Percentiles rank a stretch among this genome's conserved stretches.
Conservation (phyloP, 2,329 filamentous ascomycete species). For the Pseudocercospora macadamiae region DNA sequence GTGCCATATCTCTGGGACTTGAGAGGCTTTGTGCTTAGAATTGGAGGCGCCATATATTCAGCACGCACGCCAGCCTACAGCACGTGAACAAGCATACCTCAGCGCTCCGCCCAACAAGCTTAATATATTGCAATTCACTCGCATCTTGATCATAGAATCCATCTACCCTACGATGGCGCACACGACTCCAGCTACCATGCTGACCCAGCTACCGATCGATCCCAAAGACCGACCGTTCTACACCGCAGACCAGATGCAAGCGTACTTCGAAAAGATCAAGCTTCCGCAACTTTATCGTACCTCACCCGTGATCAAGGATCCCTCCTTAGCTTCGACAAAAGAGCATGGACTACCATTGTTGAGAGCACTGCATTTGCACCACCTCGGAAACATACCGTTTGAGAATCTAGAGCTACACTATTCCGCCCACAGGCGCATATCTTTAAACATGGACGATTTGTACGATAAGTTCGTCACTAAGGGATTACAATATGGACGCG, state of each 20-base stretch:
- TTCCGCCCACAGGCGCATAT: constrained; percentile 51
- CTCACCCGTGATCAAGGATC: constrained; percentile 24
- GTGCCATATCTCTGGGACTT: too few species aligned
- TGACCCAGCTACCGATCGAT: constrained; percentile 26
- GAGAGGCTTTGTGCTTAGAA: too few species aligned
- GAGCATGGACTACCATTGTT: constrained; percentile 35
- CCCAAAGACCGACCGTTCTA: constrained; percentile 27
- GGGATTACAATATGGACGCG: constrained; percentile 44
- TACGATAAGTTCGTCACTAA: constrained; percentile 57
- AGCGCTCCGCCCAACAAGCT: too few species aligned
- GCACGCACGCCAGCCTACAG: too few species aligned
- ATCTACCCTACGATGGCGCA: too few species aligned
- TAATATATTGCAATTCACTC: too few species aligned
- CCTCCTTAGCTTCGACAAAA: constrained; percentile 25
- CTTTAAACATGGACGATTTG: constrained; percentile 53
- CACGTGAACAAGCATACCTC: too few species aligned
- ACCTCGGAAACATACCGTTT: constrained; percentile 57
- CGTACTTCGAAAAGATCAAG: constrained; percentile 29
- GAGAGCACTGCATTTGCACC: constrained; percentile 35
- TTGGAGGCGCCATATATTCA: too few species aligned
- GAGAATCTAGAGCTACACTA: constrained; percentile 62
- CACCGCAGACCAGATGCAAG: constrained; percentile 26
- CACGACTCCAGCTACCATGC: constrained; percentile 10
- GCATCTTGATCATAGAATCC: not conserved
- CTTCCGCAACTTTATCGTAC: constrained; percentile 23